Evolutionary conservation across 1,284 basidiomycete genomes (phyloP), one percentile per base, ranked within the genome.

Genomic region (Athelia sp.): DNA sequence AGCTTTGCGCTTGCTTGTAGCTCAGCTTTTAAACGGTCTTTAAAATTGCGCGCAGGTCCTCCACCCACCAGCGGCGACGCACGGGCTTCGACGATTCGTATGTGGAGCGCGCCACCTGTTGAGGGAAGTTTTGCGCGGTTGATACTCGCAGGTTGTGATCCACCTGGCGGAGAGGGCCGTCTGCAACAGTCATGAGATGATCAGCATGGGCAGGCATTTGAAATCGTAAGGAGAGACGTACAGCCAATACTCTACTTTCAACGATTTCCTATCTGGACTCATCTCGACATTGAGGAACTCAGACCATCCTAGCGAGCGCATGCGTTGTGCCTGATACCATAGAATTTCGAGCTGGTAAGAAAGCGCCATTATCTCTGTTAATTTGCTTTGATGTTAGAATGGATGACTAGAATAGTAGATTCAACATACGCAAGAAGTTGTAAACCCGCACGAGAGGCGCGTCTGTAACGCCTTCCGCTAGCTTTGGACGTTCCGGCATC

Each of bases 321-420:
- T 78, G 31, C 85, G 75, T 58, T 81, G 70, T 3, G 84, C 86
- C 84, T 88, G 88, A 58, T 82, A 87, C 73, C 83, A 84, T 42
- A 93, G 62, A 54, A 91, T 87, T 64, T 90, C 90, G 10, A 92
- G 73, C 60, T 91, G 88, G 64, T 92, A 93, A 2, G 88, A 87
- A 50, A 92, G 65, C 1, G 88, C 87, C 79, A 92, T 88, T 73
- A 88, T 86, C 62, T 92, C 89, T 92, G 57, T 19, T 38, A 31
- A 40, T 23, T 36, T 24, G 6, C 21, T 54, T 53, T 6, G 13
- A 35, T 38, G 18, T 17, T 10, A 14, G 29, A 46, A 31, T 45
- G 18, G 34, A 19, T 35, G 29, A 24, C n/a, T n/a, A n/a, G n/a
- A n/a, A n/a, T n/a, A n/a, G n/a, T n/a, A n/a, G n/a, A n/a, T n/a